A percentile compares a stretch with the other conserved stretches of the same genome.
Evolutionary conservation across 306 rosid species (phyloP).

Genomic region (Urtica urens): DNA sequence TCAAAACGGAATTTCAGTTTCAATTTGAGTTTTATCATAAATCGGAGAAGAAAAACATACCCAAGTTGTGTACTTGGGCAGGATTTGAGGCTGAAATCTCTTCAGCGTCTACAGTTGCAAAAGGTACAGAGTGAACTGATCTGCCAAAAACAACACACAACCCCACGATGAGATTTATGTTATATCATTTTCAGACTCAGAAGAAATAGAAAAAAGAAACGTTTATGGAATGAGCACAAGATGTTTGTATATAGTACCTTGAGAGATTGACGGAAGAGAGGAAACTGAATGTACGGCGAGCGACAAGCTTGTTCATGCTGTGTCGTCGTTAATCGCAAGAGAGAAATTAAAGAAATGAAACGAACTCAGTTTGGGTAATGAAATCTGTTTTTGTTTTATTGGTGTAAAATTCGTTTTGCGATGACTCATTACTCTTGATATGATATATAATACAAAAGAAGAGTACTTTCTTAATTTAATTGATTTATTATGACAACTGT

Average conservation of each 20-base stretch:
- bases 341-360: background rate
- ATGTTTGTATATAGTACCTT: conserved; percentile 22
- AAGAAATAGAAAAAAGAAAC: background rate
- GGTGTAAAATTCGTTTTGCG: too few species aligned
- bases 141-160: conserved; percentile 29
- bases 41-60: conserved; percentile 43
- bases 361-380: background rate
- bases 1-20: conserved; percentile 12
- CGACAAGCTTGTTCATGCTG: conserved; percentile 35
- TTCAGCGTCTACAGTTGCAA: conserved; percentile 65
- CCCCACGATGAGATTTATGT: too few species aligned
- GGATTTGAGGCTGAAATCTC: conserved; percentile 75
- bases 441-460: too few species aligned
- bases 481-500: too few species aligned
- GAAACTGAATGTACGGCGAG: conserved; percentile 22
- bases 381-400: background rate
- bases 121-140: conserved; percentile 39
- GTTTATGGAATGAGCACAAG: background rate
- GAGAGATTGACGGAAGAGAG: conserved; percentile 19
- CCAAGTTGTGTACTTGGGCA: conserved; percentile 81
- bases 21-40: background rate
- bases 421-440: too few species aligned
- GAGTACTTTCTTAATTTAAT: too few species aligned
- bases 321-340: too few species aligned
- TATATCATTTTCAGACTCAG: background rate